Evolutionary conservation across 208 protist species (phyloP), one percentile per base, ranked within the genome.

Genomic region (Leishmania amazonensis): DNA sequence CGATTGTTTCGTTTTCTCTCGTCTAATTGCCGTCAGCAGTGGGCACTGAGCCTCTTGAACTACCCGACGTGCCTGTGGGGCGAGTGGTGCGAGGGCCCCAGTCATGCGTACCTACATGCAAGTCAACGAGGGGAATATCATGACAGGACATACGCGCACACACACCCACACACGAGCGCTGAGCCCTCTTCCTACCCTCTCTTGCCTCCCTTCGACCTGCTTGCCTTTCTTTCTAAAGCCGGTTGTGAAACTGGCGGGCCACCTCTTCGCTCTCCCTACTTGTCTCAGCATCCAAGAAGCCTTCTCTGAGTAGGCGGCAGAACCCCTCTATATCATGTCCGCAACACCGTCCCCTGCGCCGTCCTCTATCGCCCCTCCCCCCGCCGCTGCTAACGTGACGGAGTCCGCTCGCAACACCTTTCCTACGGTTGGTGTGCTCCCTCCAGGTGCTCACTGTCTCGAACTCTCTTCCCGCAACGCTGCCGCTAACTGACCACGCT

Each of bases 401-500:
- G 28, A 31, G n/a, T 17, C 9, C 7, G 28, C 64, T 70, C 13
- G 64, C 45, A 35, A 49, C 45, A 49, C 64, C 17, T 35, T 21
- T 45, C 13, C 64, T 17, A 35, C 31, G 64, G 15, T 9, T 5
- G 38, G 4, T 42, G 13, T 45, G 31, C 35, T 70, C 3, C 64
- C 64, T 45, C 64, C n/a, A 24, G 31, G 15, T 5, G 3, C 64
- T 11, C 64, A 49, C 45, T 13, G 15, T 38, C 35, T 0, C 13
- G 13, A 42, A 19, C 7, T 13, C 35, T 38, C 45, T n/a, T 47
- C 68, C 1, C 3, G 21, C 42, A 31, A 47, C 21, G 42, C 71
- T 35, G 53, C 76, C 60, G 73, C 60, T 3, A 75, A 76, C 68
- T 13, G 42, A 85, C 51, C 88, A 81, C 81, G 1, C 45, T 49